Evolutionary conservation across 768 basidiomycete genomes (phyloP).

Genomic region (Artomyces pyxidatus): DNA sequence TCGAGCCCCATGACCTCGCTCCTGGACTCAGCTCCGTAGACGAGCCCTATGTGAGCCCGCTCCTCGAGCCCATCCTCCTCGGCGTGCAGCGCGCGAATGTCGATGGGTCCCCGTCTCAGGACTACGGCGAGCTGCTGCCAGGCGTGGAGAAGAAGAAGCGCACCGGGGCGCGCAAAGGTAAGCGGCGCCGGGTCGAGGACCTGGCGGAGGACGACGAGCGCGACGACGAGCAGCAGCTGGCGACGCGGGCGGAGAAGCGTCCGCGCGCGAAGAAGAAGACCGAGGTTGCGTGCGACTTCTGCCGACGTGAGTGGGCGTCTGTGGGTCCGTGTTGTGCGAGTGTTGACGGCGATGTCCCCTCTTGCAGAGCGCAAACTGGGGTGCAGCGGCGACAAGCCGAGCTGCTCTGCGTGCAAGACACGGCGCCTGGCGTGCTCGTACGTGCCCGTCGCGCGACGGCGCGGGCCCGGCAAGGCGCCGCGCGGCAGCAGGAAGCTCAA

Average conservation of each 20-base stretch:
- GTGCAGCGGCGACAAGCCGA: constrained; percentile 60
- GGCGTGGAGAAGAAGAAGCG: background rate
- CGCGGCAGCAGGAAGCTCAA: background rate
- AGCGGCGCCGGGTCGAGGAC: background rate
- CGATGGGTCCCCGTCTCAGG: too few species aligned
- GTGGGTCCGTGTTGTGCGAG: constrained; percentile 3
- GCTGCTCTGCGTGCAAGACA: constrained; percentile 53
- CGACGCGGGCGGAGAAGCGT: constrained; percentile 5
- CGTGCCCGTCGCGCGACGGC: constrained; percentile 41
- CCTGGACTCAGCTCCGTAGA: background rate
- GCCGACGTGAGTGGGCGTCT: constrained; percentile 45
- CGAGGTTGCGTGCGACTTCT: constrained; percentile 68
- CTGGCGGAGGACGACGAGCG: constrained; percentile 9
- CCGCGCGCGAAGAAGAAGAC: constrained; percentile 33
- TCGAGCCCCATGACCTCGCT: background rate
- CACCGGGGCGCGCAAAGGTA: background rate
- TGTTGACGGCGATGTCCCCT: constrained; percentile 6
- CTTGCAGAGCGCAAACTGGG: constrained; percentile 63
- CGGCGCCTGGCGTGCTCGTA: constrained; percentile 49
- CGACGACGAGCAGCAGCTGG: background rate
- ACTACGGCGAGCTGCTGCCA: too few species aligned
- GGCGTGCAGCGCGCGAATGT: too few species aligned
- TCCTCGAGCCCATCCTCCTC: too few species aligned
- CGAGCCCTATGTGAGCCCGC: background rate
- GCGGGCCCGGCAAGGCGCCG: constrained; percentile 58